phyloP scores from a whole-genome alignment of 1,139 yeast genomes.

The Suhomyces bokatorum region DNA sequence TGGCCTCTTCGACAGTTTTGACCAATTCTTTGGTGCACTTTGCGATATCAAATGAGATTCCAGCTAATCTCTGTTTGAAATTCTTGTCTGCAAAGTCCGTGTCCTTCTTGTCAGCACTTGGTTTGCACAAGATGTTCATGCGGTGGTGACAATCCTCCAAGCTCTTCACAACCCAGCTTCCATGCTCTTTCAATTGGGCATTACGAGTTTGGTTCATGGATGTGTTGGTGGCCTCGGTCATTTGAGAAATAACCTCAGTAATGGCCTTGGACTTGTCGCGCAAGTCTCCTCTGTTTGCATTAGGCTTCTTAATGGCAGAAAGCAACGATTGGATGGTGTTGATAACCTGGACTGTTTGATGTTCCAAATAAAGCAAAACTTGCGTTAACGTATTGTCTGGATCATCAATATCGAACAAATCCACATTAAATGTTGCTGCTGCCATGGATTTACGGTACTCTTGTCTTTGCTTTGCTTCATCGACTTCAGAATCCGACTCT shows the following conservation, averaged over 20 bases:
- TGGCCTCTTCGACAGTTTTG: constrained; percentile 92
- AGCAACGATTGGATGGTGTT: constrained; percentile 83
- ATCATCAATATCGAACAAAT: constrained; percentile 75
- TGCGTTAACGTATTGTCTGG: constrained; percentile 89
- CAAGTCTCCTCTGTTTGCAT: constrained; percentile 73
- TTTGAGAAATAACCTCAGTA: constrained; percentile 72
- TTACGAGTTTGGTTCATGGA: constrained; percentile 89
- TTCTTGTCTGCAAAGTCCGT: constrained; percentile 80
- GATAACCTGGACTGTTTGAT: constrained; percentile 90
- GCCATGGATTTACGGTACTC: constrained; percentile 54
- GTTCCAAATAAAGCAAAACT: constrained; percentile 82
- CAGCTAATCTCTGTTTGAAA: constrained; percentile 90
- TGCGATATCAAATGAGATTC: constrained; percentile 93
- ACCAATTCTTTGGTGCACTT: constrained; percentile 94
- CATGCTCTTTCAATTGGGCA: constrained; percentile 82
- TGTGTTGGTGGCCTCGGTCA: constrained; percentile 87
- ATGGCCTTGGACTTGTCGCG: constrained; percentile 74
- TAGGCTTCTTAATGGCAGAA: constrained; percentile 72
- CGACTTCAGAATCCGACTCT: constrained; percentile 31
- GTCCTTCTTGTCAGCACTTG: constrained; percentile 50
- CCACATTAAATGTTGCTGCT: constrained; percentile 63
- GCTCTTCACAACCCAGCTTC: constrained; percentile 84
- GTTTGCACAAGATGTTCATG: constrained; percentile 64
- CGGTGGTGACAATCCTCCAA: constrained; percentile 83
- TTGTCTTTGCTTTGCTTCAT: constrained; percentile 47